Evolutionary conservation across 371 early-diverging fungal species (phyloP).

Genomic region (Blakeslea trispora): DNA sequence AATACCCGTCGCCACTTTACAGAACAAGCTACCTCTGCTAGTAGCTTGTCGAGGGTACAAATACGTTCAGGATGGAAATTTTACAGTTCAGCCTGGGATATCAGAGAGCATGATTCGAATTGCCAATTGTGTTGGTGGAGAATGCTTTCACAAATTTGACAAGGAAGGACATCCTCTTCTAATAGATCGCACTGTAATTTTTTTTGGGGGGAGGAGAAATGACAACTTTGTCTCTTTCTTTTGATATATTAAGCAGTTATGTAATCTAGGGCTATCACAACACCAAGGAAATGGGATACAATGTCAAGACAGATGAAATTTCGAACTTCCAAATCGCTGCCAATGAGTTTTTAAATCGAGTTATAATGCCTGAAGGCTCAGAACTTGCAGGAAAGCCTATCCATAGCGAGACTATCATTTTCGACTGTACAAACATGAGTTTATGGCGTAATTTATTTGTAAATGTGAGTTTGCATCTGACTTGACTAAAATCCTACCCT

Average conservation of each 20-base stretch:
- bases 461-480: not conserved
- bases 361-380: conserved; percentile 70
- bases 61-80: conserved; percentile 65
- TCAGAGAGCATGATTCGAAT: conserved; percentile 64
- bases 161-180: conserved; percentile 76
- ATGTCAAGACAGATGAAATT: conserved; percentile 60
- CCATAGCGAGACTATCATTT: conserved; percentile 76
- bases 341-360: conserved; percentile 72
- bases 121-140: conserved; percentile 69
- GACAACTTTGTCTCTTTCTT: too few relatives aligned
- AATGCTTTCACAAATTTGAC: conserved; percentile 81
- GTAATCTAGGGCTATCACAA: conserved; percentile 63
- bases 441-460: conserved; percentile 52
- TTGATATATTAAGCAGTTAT: too few relatives aligned
- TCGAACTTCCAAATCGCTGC: conserved; percentile 69
- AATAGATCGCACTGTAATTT: conserved; percentile 79
- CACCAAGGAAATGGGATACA: conserved; percentile 65
- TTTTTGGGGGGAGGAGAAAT: too few relatives aligned
- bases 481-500: not conserved
- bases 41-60: conserved; percentile 71
- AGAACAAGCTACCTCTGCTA: conserved; percentile 64
- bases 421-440: conserved; percentile 78
- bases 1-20: conserved; percentile 62
- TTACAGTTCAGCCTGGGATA: conserved; percentile 58
- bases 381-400: conserved; percentile 65